A percentile compares a stretch with the other conserved stretches of the same genome.
Evolutionary conservation across 2,329 filamentous ascomycete species (phyloP).

Genomic region (Juglanconis sp.): DNA sequence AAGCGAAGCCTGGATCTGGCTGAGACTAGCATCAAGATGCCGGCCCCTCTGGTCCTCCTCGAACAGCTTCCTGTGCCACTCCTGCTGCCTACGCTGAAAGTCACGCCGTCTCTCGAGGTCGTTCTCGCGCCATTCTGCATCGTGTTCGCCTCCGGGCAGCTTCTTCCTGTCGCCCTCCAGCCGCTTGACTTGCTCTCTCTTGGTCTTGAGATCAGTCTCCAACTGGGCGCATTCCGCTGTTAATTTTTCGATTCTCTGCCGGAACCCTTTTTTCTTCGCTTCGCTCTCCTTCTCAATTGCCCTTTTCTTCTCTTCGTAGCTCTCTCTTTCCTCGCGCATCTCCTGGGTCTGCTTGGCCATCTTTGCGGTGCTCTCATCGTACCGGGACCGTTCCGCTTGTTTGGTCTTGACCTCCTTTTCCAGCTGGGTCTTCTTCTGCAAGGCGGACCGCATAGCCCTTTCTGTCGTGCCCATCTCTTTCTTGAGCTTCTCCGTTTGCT

Average conservation of each 20-base stretch:
- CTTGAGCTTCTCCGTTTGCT: conserved; percentile 79
- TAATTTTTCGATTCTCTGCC: conserved; percentile 54
- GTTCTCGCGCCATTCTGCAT: conserved; percentile 52
- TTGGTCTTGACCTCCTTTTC: conserved; percentile 70
- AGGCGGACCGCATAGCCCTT: conserved; percentile 74
- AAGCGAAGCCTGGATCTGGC: conserved; percentile 46
- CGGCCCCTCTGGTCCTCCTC: conserved; percentile 46
- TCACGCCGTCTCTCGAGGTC: conserved; percentile 51
- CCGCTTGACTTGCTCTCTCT: conserved; percentile 67
- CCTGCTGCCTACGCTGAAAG: conserved; percentile 52
- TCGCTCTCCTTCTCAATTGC: conserved; percentile 51
- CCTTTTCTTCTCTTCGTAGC: conserved; percentile 52
- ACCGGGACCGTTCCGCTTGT: conserved; percentile 63
- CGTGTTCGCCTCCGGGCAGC: conserved; percentile 58
- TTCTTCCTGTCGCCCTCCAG: conserved; percentile 69
- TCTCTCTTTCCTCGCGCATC: conserved; percentile 54
- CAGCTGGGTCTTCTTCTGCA: conserved; percentile 74
- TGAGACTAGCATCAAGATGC: conserved; percentile 45
- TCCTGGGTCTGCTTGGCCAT: conserved; percentile 63
- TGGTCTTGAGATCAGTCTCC: conserved; percentile 71
- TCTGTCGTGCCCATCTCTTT: conserved; percentile 78
- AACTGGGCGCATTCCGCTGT: conserved; percentile 63
- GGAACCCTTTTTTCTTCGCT: conserved; percentile 48
- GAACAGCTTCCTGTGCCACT: conserved; percentile 49
- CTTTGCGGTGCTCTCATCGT: conserved; percentile 66